phyloP scores from a whole-genome alignment of 768 basidiomycete species.

The Candolleomyces eurysporus region DNA sequence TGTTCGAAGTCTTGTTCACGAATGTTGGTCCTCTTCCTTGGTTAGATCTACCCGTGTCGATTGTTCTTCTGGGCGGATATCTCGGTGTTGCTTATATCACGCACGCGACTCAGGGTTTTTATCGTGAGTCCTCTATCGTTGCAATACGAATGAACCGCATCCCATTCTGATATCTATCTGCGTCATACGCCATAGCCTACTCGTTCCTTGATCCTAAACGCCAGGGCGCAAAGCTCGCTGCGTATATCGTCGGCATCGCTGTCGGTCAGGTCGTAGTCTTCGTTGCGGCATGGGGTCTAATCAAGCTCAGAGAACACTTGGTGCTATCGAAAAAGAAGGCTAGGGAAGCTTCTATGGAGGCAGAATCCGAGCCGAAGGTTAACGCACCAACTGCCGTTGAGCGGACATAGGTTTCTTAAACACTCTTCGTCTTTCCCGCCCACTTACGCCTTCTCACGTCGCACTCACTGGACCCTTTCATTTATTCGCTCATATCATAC shows the following conservation, averaged over 20 bases:
- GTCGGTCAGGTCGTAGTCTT: conserved; percentile 54
- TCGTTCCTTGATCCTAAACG: conserved; percentile 57
- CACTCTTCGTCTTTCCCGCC: too few species aligned
- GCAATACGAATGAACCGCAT: background rate
- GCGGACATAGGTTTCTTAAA: too few species aligned
- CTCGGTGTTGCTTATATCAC: conserved; percentile 72
- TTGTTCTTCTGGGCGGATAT: conserved; percentile 54
- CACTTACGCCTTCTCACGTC: too few species aligned
- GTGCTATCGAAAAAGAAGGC: background rate
- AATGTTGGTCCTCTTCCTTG: conserved; percentile 52
- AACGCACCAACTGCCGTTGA: too few species aligned
- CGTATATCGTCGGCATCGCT: conserved; percentile 61
- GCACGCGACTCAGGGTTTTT: conserved; percentile 56
- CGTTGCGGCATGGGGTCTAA: background rate
- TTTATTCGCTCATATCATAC: too few species aligned
- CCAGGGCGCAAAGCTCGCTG: conserved; percentile 46
- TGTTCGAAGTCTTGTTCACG: conserved; percentile 58
- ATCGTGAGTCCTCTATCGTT: conserved; percentile 43
- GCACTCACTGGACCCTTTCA: too few species aligned
- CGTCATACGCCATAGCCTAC: conserved; percentile 46
- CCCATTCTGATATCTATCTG: background rate
- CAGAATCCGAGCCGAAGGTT: too few species aligned
- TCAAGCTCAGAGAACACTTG: background rate
- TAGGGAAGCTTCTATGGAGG: background rate
- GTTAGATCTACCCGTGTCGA: conserved; percentile 42